Base-by-base conservation (phyloP, 2,329 filamentous ascomycete genomes). In the Gaeumannomyces sp. region DNA sequence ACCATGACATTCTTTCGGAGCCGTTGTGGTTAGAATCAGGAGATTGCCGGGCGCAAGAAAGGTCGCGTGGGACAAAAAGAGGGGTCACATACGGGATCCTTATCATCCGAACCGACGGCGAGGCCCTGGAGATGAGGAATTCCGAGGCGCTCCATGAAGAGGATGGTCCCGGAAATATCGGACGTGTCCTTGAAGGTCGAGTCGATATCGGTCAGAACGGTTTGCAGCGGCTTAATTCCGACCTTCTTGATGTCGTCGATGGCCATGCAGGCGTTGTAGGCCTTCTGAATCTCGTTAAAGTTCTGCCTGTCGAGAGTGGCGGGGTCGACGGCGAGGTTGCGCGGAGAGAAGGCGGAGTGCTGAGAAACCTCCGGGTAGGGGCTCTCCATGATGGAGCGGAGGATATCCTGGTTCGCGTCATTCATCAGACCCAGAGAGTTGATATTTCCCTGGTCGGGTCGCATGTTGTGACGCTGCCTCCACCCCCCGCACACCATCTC, bases 401-500 rank as follows among this genome's bases (percentile, higher is more conserved):
- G 80, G 13, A 84, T 77, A 62, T 80, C 79, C 69, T 86, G 80
- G 7, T 83, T 83, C 66, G 82, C 82, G 71, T 90, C 87, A 27
- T 76, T 76, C 84, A 90, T 86, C 66, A 85, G 79, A 2, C 81
- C 85, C 29, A 82, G 82, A 2, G 87, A 84, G 66, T 87, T 89
- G 45, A 81, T 81, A 69, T 82, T 81, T 45, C 83, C 81, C 67
- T 87, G 84, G 70, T 91, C 89, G 4, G 85, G 77, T 3, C 88
- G 83, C 65, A 91, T 81, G 70, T 90, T 87, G 75, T 90, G 84
- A 13, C 78, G 80, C 28, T 85, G 79, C 63, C 82, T 79, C 83
- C 88, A 91, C 14, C 88, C 88, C 64, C 86, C 87, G 69, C 89
- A 91, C 27, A 86, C 86, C 65, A 87, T 81, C 72, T 87, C 79